Percentiles rank a stretch among this genome's conserved stretches.
Conservation (phyloP, 352 stramenopile genomes). For the Globisporangium emineosum region DNA sequence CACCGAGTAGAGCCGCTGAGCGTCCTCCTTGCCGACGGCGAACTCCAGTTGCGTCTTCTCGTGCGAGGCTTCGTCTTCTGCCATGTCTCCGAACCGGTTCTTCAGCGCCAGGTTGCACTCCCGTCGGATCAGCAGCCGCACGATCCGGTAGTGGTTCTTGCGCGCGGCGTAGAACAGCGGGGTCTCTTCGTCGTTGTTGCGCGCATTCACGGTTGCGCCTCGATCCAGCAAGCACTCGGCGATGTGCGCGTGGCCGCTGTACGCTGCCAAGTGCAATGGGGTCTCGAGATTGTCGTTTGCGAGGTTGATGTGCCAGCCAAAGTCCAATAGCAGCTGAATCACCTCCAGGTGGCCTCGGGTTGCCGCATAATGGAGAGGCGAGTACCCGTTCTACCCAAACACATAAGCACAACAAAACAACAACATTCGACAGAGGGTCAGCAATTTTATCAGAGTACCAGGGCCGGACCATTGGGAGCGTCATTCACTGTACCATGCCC, state of each 20-base stretch:
- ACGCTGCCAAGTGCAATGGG: conserved; percentile 66
- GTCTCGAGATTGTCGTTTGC: conserved; percentile 57
- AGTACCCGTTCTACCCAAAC: conserved; percentile 46
- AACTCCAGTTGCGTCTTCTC: conserved; percentile 58
- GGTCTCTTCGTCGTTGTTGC: conserved; percentile 55
- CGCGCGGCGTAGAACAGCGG: conserved; percentile 72
- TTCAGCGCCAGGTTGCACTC: conserved; percentile 47
- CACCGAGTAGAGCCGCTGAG: conserved; percentile 26
- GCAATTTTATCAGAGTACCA: background rate
- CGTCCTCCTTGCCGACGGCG: conserved; percentile 44
- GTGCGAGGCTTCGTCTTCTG: conserved; percentile 59
- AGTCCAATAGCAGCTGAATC: conserved; percentile 57
- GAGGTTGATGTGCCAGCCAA: conserved; percentile 51
- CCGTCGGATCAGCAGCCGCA: conserved; percentile 57
- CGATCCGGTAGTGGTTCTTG: conserved; percentile 59
- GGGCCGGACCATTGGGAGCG: background rate
- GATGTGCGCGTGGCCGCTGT: conserved; percentile 46
- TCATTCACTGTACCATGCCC: conserved; percentile 41
- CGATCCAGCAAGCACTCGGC: conserved; percentile 64
- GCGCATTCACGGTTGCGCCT: conserved; percentile 48
- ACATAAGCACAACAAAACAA: conserved; percentile 5
- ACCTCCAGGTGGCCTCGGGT: conserved; percentile 64
- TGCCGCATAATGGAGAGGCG: conserved; percentile 67
- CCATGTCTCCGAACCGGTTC: conserved; percentile 69
- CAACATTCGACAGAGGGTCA: background rate